Base-by-base conservation (phyloP, 2,329 filamentous ascomycete species). In the Colletotrichum gigasporum region DNA sequence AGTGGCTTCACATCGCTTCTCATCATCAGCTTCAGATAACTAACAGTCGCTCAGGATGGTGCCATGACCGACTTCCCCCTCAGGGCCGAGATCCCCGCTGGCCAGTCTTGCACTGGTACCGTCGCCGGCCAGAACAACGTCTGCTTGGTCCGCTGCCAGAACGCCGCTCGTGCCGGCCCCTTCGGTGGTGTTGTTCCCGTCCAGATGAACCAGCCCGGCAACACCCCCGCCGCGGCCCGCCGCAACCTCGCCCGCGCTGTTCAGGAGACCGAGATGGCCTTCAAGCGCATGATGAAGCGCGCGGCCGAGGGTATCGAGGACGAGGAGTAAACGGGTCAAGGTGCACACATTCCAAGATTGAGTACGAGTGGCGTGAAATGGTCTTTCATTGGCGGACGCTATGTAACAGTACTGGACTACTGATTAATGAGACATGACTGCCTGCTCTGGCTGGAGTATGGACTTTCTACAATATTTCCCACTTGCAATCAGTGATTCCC, bases 101-200 rank as follows among this genome's bases (percentile, higher is more conserved):
- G 75, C 58, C 81, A 83, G 74, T 70, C 74, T 32, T 89, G 86
- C 76, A 86, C 84, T 14, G 86, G 86, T 52, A 85, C 81, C 42
- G 82, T 85, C 9, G 85, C 83, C 11, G 86, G 84, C 22, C 80
- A 85, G 74, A 73, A 77, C 39, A 85, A 85, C 69, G 79, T 87
- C 68, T 88, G 86, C 76, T 81, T 88, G 71, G 85, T 89, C 45
- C 80, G 84, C 26, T 87, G 85, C 74, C 74, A 85, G 75, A 88
- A 88, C 73, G 78, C 77, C 1, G 85, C 85, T 73, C 78, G 76
- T 2, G 84, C 85, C 47, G 85, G 85, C 11, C 85, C 85, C 20
- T 88, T 88, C 69, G 85, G 86, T 59, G 78, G 78, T 35, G 73
- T 79, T 41, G 70, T 79, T 8, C 75, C 76, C 9, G 57, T 67